Evolutionary conservation across 1,284 basidiomycete species (phyloP), one percentile per base, ranked within the genome.

Genomic region (Chalciporus piperatoides): DNA sequence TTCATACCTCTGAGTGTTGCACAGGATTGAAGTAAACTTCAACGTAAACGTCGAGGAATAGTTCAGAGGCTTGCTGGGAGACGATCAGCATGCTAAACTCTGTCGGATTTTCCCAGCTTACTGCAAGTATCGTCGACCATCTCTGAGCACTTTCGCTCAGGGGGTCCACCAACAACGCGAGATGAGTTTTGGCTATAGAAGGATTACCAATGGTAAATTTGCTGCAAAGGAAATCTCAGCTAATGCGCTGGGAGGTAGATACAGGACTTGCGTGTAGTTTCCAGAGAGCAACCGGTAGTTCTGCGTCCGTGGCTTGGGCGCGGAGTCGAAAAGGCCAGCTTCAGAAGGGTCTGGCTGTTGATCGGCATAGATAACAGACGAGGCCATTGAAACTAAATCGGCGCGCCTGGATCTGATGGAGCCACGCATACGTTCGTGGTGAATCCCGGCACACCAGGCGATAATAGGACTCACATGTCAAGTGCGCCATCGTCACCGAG

Each of bases 131-230:
- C 46, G 83, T 80, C 0, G 90, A 81, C 86, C 91, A 95, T 56
- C 82, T 82, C 64, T 97, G 94, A 5, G 90, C 90, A 6, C 75
- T 69, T 64, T 92, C 89, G 38, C 87, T 92, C 23, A 97, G 65
- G 1, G 96, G 96, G 62, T 98, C 90, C 7, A 98, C 56, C 4
- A 97, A 64, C 7, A 89, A 77, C 1, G 80, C 86, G 35, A 97
- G 71, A 33, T 89, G 84, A 54, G 86, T 81, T 15, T 88, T 60
- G 0, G 94, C 86, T 0, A 76, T 81, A 0, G 72, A 63, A 6
- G 80, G 77, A 56, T 91, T 74, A 4, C 93, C 92, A 37, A 84
- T 69, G 23, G 79, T 69, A 62, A 94, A 86, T 4, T 81, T 77
- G 12, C 88, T 92, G 55, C 19, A 38, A 46, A 32, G 1, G 9